These are phyloP conservation scores for Stachybotrys chartarum DNA, from an alignment of 2,329 filamentous ascomycete species.

Conservation along the genomic window DNA sequence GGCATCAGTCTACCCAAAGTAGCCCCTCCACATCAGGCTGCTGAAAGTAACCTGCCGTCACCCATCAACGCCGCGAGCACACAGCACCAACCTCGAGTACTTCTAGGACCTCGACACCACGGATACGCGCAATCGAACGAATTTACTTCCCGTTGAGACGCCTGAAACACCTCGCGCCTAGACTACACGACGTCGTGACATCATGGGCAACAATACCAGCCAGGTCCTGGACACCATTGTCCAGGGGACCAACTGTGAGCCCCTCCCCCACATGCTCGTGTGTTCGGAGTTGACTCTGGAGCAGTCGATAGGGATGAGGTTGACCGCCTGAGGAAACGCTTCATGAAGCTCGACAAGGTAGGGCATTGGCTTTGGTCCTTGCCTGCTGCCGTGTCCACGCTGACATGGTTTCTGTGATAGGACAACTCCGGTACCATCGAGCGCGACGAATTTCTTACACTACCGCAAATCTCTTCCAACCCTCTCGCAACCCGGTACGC, in stretches of 20 bases:
- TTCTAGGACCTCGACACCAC: background rate
- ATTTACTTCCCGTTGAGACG: background rate
- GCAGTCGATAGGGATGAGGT: slow-evolving; percentile 95
- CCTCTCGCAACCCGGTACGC: slow-evolving; percentile 84
- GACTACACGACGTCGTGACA: background rate
- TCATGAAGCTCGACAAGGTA: slow-evolving; percentile 99
- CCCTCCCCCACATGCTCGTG: slow-evolving; percentile 5
- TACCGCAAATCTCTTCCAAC: slow-evolving; percentile 96
- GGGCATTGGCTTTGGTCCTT: slow-evolving; percentile 10
- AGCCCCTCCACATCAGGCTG: background rate
- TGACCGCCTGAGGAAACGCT: slow-evolving; percentile 88
- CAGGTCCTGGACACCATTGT: slow-evolving; percentile 90
- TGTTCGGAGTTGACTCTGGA: background rate
- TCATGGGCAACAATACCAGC: slow-evolving; percentile 64
- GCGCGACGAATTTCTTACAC: slow-evolving; percentile 93
- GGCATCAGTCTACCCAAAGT: background rate
- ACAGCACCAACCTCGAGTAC: background rate
- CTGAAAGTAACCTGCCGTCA: background rate
- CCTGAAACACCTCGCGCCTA: background rate
- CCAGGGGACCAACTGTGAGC: slow-evolving; percentile 86
- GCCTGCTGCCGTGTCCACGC: background rate
- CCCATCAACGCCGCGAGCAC: background rate
- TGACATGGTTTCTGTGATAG: slow-evolving; percentile 34
- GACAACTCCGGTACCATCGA: slow-evolving; percentile 98
- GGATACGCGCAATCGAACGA: background rate